Percentiles rank a stretch among this genome's conserved stretches.
phyloP scores from a whole-genome alignment of 2,329 filamentous ascomycete species.

The Alternaria gansuensis region DNA sequence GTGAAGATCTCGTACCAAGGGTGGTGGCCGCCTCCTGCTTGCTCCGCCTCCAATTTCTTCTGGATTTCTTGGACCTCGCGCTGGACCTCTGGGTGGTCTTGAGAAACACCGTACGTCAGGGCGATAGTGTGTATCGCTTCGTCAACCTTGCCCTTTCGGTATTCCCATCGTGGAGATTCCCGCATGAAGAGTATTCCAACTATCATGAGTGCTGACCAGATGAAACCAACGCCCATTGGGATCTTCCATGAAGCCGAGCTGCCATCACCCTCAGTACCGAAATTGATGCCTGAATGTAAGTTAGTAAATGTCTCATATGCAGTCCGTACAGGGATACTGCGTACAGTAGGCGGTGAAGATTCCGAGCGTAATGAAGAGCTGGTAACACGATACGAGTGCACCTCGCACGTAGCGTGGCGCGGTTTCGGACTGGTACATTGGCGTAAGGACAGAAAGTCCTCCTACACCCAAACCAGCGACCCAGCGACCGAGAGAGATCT shows the following conservation, averaged over 20 bases:
- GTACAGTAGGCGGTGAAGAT: slow-evolving; percentile 62
- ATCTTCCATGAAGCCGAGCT: slow-evolving; percentile 69
- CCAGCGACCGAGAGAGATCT: slow-evolving; percentile 70
- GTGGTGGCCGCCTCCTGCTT: slow-evolving; percentile 48
- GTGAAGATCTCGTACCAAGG: slow-evolving; percentile 68
- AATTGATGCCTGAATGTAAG: slow-evolving; percentile 58
- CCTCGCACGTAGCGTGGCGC: slow-evolving; percentile 71
- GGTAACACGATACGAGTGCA: slow-evolving; percentile 69
- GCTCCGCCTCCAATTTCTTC: slow-evolving; percentile 64
- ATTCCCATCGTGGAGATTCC: slow-evolving; percentile 67
- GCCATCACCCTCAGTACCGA: slow-evolving; percentile 62
- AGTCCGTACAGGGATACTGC: not conserved
- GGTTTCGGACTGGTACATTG: slow-evolving; percentile 73
- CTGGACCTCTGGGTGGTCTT: slow-evolving; percentile 64
- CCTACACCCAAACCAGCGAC: slow-evolving; percentile 74
- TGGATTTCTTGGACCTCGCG: slow-evolving; percentile 65
- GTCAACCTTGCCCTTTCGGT: slow-evolving; percentile 64
- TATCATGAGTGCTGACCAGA: slow-evolving; percentile 65
- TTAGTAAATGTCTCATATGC: not conserved
- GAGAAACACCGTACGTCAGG: slow-evolving; percentile 63
- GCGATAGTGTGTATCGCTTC: slow-evolving; percentile 62
- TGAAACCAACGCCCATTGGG: slow-evolving; percentile 67
- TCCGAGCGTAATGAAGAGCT: slow-evolving; percentile 74
- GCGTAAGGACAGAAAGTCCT: slow-evolving; percentile 65
- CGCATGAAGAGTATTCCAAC: slow-evolving; percentile 64